Evolutionary conservation across 768 basidiomycete genomes (phyloP), one percentile per base, ranked within the genome.

Genomic region (Epithele typhae): DNA sequence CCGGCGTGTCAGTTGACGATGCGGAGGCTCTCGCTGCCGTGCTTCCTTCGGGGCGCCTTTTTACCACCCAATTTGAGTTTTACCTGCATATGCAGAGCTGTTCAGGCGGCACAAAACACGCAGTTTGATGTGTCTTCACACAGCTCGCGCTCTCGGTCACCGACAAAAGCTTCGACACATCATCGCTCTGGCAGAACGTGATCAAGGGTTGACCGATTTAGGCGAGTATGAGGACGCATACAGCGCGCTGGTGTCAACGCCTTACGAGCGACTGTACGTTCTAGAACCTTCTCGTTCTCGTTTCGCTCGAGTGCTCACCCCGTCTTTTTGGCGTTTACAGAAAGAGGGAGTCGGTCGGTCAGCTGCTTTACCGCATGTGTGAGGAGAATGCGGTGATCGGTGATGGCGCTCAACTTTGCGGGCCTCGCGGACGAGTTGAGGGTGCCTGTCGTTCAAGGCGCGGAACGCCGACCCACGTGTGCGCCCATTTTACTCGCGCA

Each of bases 321-420:
- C 27, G 48, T 14, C 14, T 23, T 24, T 42, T 23, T n/a, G n/a
- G n/a, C n/a, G n/a, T n/a, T n/a, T 37, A 30, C 64, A 96, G 93
- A 59, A 88, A 84, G 69, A 79, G 80, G 40, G 92, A 93, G 53
- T 86, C 81, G 58, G 77, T 90, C 21, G 80, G 82, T 40, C 84
- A 87, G 51, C 73, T 99, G 40, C 83, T 92, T 48, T 85, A 92
- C 57, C 79, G 81, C 54, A 95, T 97, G 89, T 97, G 95, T 62
- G 92, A 96, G 62, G 82, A 84, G 47, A 78, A 86, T 59, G 82
- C 88, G 27, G 78, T 92, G 15, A 84, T 85, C 41, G 76, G 76
- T 98, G 11, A 80, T 92, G 63, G 68, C 80, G 7, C 82, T 91
- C 58, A 89, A 89, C 58, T 98, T 97, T 60, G 75, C 84, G 36